Conservation (phyloP, 805 yeast genomes). For the Candida multigemmis region DNA sequence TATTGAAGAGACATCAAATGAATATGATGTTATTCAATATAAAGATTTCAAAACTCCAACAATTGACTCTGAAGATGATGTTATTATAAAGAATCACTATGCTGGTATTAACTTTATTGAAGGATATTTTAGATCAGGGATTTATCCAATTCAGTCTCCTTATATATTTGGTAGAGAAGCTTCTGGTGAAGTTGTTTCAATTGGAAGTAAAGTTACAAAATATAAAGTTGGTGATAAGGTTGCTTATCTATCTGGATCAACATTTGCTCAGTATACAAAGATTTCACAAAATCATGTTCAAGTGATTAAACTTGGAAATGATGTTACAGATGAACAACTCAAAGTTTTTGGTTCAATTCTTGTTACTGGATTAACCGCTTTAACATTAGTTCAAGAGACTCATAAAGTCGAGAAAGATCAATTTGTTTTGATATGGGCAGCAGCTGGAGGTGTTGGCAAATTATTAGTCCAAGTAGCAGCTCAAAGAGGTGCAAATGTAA, state of each 20-base stretch:
- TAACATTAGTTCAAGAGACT: conserved; percentile 60
- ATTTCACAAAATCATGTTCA: conserved; percentile 20
- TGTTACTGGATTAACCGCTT: conserved; percentile 73
- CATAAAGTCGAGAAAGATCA: conserved; percentile 64
- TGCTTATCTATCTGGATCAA: conserved; percentile 38
- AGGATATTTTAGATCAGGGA: conserved; percentile 70
- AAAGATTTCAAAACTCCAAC: conserved; percentile 51
- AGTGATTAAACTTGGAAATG: conserved; percentile 41
- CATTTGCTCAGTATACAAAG: conserved; percentile 73
- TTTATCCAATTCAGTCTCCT: conserved; percentile 58
- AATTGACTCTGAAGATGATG: conserved; percentile 39
- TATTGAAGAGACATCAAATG: conserved; percentile 45
- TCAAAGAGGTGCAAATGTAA: conserved; percentile 64
- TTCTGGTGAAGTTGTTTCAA: conserved; percentile 56
- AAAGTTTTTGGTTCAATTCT: conserved; percentile 52
- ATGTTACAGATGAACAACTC: conserved; percentile 38
- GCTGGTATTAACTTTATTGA: conserved; percentile 83
- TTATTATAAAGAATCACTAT: conserved; percentile 64
- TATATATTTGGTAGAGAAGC: conserved; percentile 67
- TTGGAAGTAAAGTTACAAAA: conserved; percentile 48
- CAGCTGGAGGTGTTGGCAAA: conserved; percentile 92
- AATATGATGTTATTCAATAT: conserved; percentile 49
- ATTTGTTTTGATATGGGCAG: conserved; percentile 73
- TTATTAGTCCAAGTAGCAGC: conserved; percentile 57
- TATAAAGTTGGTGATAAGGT: conserved; percentile 65